Evolutionary conservation across 208 protist genomes (phyloP), one percentile per base, ranked within the genome.

Genomic region (Acanthamoeba lenticulata): DNA sequence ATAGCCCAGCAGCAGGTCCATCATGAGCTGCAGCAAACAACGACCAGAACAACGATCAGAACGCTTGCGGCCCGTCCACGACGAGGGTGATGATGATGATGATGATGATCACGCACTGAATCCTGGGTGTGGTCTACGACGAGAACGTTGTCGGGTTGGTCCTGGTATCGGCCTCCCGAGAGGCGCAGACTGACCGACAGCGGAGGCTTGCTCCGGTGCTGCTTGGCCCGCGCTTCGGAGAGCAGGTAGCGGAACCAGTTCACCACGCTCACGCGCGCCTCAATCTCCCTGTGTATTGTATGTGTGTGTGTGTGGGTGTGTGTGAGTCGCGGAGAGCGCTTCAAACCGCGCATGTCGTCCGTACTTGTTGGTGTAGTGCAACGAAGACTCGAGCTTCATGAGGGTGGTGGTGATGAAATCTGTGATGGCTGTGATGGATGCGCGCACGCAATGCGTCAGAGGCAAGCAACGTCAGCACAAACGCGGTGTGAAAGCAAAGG

Each of bases 1-100:
- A 29, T 79, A 93, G 36, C 60, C 52, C 65, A 93, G 19, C 88
- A 93, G 29, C 27, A 93, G 1, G n/a, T 93, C 44, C 88, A 93
- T 40, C n/a, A 52, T 62, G 17, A 49, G 88, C 62, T 90, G 55
- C 29, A 32, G 4, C 24, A 89, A n/a, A n/a, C n/a, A n/a, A n/a
- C n/a, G n/a, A n/a, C n/a, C n/a, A n/a, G n/a, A n/a, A n/a, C n/a
- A 81, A n/a, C n/a, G 15, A 40, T 44, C n/a, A 21, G 36, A 81
- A n/a, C n/a, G n/a, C n/a, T n/a, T n/a, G n/a, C n/a, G n/a, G n/a
- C n/a, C n/a, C n/a, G n/a, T n/a, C n/a, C n/a, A n/a, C n/a, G n/a
- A n/a, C n/a, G n/a, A n/a, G n/a, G n/a, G n/a, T n/a, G n/a, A n/a
- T n/a, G n/a, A n/a, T n/a, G n/a, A n/a, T n/a, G n/a, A n/a, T n/a